Percentiles rank a stretch among this genome's conserved stretches.
phyloP scores from a whole-genome alignment of 2,329 filamentous ascomycete genomes.

The Pseudogymnoascus sp. region DNA sequence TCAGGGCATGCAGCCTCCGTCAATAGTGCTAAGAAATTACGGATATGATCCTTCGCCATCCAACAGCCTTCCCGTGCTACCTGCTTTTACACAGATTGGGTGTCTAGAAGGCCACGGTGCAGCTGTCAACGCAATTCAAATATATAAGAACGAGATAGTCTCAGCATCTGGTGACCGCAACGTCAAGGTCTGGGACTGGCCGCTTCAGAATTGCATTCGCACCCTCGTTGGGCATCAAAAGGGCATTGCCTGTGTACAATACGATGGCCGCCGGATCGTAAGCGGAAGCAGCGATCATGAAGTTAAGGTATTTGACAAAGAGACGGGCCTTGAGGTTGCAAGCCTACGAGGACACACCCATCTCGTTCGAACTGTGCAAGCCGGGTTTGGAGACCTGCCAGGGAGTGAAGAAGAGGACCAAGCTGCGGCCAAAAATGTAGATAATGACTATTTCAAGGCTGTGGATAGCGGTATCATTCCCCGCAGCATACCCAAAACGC shows the following conservation, averaged over 20 bases:
- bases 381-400: constrained; percentile 82
- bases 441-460: constrained; percentile 62
- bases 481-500: constrained; percentile 15
- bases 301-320: constrained; percentile 87
- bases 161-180: constrained; percentile 90
- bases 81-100: constrained; percentile 70
- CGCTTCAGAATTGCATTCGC: constrained; percentile 64
- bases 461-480: constrained; percentile 43
- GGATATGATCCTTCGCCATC: constrained; percentile 40
- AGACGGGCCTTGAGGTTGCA: constrained; percentile 80
- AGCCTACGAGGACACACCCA: constrained; percentile 74
- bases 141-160: constrained; percentile 76
- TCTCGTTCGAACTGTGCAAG: constrained; percentile 89
- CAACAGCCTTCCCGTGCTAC: constrained; percentile 45
- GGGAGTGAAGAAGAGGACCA: constrained; percentile 70
- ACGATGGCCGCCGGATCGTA: constrained; percentile 86
- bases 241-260: constrained; percentile 95
- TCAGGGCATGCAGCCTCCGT: constrained; percentile 43
- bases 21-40: constrained; percentile 45
- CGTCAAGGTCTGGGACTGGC: constrained; percentile 93
- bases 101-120: constrained; percentile 77
- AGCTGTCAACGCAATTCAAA: constrained; percentile 93
- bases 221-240: constrained; percentile 85
- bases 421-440: constrained; percentile 63
- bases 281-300: constrained; percentile 95